Base-by-base conservation (phyloP, 176 grass and related monocot genomes). In the Elymus sibiricus region DNA sequence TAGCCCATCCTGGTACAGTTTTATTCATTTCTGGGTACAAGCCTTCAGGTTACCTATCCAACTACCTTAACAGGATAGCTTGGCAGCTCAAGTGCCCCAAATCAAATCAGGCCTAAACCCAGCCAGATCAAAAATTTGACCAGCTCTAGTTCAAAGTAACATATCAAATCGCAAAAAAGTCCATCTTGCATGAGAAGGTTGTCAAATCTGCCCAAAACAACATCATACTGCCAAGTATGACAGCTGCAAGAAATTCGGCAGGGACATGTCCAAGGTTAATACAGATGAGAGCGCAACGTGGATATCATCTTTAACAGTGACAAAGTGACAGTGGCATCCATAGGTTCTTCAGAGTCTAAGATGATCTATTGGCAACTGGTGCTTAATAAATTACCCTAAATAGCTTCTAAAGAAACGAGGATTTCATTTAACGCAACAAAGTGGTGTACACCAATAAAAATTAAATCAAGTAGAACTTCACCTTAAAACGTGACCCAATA, bases 401-500 rank as follows among this genome's bases (percentile, higher is more conserved):
- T 87, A 90, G 29, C 26, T 74, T 75, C 43, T 44, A 79, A 55
- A 68, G 25, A 82, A 75, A 44, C 12, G 14, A 40, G 2, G 11
- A 43, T 70, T 39, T 70, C 19, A n/a, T 70, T 70, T 39, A 22
- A 39, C 5, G 64, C 47, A 28, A 82, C 55, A 40, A 62, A 77
- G 64, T 51, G 37, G 6, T 63, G 9, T 62, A 13, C 4, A 25
- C 15, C 32, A 44, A 55, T 42, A 8, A 75, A 69, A 87, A 82
- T 46, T 82, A 82, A 87, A 88, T 32, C 42, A 67, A 80, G 49
- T 77, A 61, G 68, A 88, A 77, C 77, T 76, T 89, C 69, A 99
- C 97, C 89, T 99, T 99, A 86, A 99, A 99, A 43, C 97, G 97
- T 88, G 92, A 85, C 9, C 97, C 97, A 64, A 99, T 97, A 17